A percentile compares a stretch with the other conserved stretches of the same genome.
These are phyloP conservation scores for Colletotrichum chrysophilum DNA, from an alignment of 2,329 filamentous ascomycete species.

Conservation along the genomic window DNA sequence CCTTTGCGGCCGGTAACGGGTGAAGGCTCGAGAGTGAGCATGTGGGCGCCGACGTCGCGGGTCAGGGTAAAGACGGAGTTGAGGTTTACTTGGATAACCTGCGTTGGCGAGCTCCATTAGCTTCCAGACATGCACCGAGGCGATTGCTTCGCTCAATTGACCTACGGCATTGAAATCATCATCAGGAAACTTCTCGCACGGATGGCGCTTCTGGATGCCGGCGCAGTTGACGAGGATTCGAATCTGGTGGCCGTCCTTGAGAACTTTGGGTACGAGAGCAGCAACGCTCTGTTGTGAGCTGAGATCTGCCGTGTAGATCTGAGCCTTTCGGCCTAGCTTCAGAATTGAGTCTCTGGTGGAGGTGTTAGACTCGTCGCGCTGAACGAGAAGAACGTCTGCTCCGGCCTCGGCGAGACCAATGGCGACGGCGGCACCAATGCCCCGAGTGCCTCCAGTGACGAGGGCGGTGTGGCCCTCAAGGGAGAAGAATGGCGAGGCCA, in stretches of 20 bases:
- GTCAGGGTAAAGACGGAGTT: conserved; percentile 79
- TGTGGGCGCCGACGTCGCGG: conserved; percentile 80
- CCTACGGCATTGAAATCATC: conserved; percentile 74
- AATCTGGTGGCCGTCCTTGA: conserved; percentile 69
- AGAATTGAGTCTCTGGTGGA: conserved; percentile 67
- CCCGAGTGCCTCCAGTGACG: conserved; percentile 61
- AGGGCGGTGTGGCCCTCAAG: conserved; percentile 62
- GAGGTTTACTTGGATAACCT: conserved; percentile 87
- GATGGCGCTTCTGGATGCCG: conserved; percentile 82
- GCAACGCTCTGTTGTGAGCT: conserved; percentile 64
- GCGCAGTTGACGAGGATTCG: conserved; percentile 86
- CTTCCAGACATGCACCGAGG: neutral
- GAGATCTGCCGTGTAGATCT: conserved; percentile 75
- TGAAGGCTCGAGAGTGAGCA: conserved; percentile 64
- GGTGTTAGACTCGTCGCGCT: conserved; percentile 49
- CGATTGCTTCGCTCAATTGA: neutral
- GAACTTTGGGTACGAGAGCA: conserved; percentile 63
- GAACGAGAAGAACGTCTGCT: conserved; percentile 60
- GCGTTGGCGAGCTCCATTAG: neutral
- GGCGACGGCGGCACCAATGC: conserved; percentile 63
- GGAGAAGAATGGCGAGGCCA: conserved; percentile 53
- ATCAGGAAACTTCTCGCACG: conserved; percentile 77
- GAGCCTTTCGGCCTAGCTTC: conserved; percentile 68
- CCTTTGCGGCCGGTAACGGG: conserved; percentile 62
- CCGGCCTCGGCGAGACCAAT: conserved; percentile 64